Evolutionary conservation across 495 filamentous ascomycete genomes (phyloP), one percentile per base, ranked within the genome.

Genomic region (Opeltia flavorubescens): DNA sequence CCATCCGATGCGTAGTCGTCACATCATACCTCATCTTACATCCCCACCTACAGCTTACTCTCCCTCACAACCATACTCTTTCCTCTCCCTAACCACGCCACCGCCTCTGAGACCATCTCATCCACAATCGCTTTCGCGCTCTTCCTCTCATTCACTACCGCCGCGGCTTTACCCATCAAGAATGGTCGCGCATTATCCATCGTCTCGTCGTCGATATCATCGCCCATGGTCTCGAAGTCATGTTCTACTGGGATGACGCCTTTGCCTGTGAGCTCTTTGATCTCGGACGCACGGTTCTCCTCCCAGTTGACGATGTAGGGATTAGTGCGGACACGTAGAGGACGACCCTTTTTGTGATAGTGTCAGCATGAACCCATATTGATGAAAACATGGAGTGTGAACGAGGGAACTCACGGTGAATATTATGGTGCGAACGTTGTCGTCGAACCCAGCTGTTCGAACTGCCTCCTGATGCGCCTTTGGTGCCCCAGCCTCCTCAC

Each of bases 401-500:
- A 26, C 20, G 27, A 33, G 15, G 30, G 33, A 28, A 56, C 70
- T 42, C 70, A 75, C 78, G 49, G 91, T 98, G 76, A 96, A 98
- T 65, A 98, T 98, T 55, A 95, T 85, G 17, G 91, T 98, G 50
- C 86, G 83, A 57, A 96, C 72, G 54, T 89, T 95, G 64, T 96
- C 91, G 68, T 94, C 85, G 62, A 88, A 94, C 49, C 83, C 77
- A 50, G 89, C 75, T 29, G 91, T 96, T 58, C 81, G 76, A 43
- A 98, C 91, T 44, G 91, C 86, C 71, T 98, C 93, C 69, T 98
- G 91, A 71, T 98, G 91, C 27, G 87, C 82, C 64, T 85, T 78
- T 26, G 91, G 83, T 15, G 91, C 91, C 59, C 91, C 87, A 33
- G 91, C 91, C 69, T 98, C 91, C 39, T 95, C 87, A 46, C 76